Base-by-base conservation (phyloP, 345 rosid species). In the Clausena lansium region DNA sequence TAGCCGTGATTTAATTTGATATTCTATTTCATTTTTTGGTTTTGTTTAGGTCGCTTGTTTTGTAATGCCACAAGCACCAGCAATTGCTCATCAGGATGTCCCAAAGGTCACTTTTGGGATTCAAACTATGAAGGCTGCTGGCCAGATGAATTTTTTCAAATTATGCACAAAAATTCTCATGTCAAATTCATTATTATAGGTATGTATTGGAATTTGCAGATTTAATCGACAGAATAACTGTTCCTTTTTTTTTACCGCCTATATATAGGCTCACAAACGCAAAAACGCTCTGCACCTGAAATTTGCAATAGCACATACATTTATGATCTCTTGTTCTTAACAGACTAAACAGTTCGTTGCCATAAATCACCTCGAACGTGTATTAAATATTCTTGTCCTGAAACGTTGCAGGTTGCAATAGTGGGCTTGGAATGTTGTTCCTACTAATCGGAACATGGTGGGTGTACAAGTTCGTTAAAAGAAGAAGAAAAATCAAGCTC, bases 61-160 rank as follows among this genome's bases (percentile, higher is more conserved):
- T 50, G 22, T 5, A 50, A 50, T 50, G 17, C 2, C 55, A 17
- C 55, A 50, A 50, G 55, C 55, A 0, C 0, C 19, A 1, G 5
- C 55, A 50, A 50, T 50, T 50, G 22, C 55, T 50, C 55, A 1
- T 17, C 6, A 0, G 19, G 19, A 50, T 50, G 22, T 17, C 55
- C 55, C 55, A 4, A 14, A 14, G 55, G 22, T 50, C 17, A 50
- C 22, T 4, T 1, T 17, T n/a, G n/a, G n/a, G n/a, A n/a, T n/a
- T n/a, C n/a, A n/a, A n/a, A n/a, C n/a, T n/a, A n/a, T n/a, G n/a
- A n/a, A n/a, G n/a, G n/a, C n/a, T n/a, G n/a, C n/a, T n/a, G n/a
- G n/a, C n/a, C n/a, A n/a, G n/a, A 30, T 30, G 32, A 30, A 30
- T 1, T 0, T 9, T 0, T 0, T 2, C 13, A 2, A 11, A 14